phyloP scores from a whole-genome alignment of 768 basidiomycete species.

The Butyriboletus loyo region DNA sequence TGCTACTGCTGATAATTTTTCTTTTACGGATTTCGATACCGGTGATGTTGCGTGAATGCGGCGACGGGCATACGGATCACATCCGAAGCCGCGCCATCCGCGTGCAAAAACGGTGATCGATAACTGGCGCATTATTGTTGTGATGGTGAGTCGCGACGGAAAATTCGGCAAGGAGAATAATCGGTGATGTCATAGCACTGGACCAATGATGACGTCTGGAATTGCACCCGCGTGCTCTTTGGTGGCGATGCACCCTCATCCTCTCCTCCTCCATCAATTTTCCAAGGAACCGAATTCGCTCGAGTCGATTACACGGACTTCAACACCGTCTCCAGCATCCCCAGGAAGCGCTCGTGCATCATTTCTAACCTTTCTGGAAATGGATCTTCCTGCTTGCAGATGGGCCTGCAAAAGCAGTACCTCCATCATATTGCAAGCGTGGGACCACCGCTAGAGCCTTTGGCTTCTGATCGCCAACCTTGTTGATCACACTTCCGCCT shows the following conservation, averaged over 20 bases:
- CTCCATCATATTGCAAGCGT: not conserved
- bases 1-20: constrained; percentile 38
- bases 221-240: no score
- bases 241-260: not conserved
- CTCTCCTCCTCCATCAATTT: no score
- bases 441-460: not conserved
- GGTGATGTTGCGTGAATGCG: constrained; percentile 32
- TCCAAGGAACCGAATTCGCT: not conserved
- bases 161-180: no score
- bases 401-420: not conserved
- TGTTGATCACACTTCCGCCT: no score
- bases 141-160: not conserved
- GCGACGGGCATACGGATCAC: constrained; percentile 11
- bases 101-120: not conserved
- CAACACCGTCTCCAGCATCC: not conserved
- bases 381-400: no score
- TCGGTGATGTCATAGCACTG: constrained; percentile 5
- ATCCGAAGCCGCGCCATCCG: not conserved
- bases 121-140: constrained; percentile 1
- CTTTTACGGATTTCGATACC: constrained; percentile 35
- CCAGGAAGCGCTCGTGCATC: no score
- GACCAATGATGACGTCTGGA: not conserved
- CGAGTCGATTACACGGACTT: not conserved
- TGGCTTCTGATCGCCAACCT: not conserved
- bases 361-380: not conserved